Percentiles rank a stretch among this genome's conserved stretches.
Conservation (phyloP, 2,329 filamentous ascomycete genomes). For the Claviceps maximensis region DNA sequence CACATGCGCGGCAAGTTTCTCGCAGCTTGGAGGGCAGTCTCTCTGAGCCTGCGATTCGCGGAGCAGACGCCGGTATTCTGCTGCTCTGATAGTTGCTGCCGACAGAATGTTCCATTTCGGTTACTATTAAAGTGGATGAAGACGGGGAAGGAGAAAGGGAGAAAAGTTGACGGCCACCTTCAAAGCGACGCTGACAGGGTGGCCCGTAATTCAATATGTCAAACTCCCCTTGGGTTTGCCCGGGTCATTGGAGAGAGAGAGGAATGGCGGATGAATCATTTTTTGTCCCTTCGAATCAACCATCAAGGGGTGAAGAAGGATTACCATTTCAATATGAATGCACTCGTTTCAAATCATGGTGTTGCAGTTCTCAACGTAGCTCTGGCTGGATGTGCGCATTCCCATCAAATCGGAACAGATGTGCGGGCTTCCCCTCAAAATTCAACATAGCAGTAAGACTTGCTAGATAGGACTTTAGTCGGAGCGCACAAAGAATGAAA, state of each 20-base stretch:
- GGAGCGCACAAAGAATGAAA: background rate
- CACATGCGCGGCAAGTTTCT: conserved; percentile 23
- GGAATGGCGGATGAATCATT: background rate
- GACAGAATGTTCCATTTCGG: background rate
- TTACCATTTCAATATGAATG: background rate
- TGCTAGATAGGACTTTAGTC: background rate
- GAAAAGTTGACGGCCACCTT: background rate
- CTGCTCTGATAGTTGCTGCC: background rate
- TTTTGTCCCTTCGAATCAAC: background rate
- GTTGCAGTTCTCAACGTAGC: background rate
- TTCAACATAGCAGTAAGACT: background rate
- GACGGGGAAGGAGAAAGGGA: background rate
- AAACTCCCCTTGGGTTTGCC: background rate
- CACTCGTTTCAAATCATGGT: background rate
- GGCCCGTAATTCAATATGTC: background rate
- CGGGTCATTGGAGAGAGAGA: background rate
- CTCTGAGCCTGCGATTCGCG: background rate
- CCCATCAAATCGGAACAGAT: background rate
- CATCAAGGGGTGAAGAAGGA: background rate
- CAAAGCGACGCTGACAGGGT: background rate
- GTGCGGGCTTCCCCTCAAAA: background rate
- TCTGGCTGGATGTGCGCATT: background rate
- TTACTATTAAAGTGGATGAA: background rate
- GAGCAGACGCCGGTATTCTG: background rate
- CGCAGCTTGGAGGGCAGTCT: conserved; percentile 13